phyloP scores from a whole-genome alignment of 2,329 filamentous ascomycete genomes.

The Pezizomycotina sp. region DNA sequence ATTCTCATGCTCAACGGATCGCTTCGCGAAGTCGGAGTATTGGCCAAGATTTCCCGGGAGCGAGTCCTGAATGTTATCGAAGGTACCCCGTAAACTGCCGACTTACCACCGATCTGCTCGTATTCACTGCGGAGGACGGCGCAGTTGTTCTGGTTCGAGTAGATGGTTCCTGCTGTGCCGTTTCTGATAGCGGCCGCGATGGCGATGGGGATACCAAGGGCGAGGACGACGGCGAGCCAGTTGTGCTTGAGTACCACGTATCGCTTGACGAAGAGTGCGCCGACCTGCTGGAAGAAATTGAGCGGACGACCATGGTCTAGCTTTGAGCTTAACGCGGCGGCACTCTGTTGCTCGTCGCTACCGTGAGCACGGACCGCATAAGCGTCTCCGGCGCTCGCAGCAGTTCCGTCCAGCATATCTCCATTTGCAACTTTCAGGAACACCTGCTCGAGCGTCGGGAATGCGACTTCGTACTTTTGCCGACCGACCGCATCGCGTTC shows the following conservation, averaged over 20 bases:
- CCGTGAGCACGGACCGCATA: no score
- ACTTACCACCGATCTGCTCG: conserved; percentile 27
- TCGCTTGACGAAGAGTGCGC: conserved; percentile 63
- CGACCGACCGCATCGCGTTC: conserved; percentile 41
- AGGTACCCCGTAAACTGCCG: conserved; percentile 5
- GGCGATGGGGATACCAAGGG: conserved; percentile 60
- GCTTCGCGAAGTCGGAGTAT: no score
- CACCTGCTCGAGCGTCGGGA: conserved; percentile 82
- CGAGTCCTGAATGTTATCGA: no score
- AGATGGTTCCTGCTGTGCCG: conserved; percentile 41
- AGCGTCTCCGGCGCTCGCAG: no score
- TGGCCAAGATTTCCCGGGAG: no score
- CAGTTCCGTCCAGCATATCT: conserved; percentile 11
- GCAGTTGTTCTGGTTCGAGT: conserved; percentile 48
- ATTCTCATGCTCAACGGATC: no score
- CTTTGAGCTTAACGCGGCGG: conserved; percentile 22
- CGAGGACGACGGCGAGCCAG: conserved; percentile 57
- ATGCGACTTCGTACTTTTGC: conserved; percentile 66
- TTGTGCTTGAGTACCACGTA: conserved; percentile 62
- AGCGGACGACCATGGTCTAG: conserved; percentile 55
- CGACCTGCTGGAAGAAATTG: conserved; percentile 51
- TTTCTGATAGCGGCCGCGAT: conserved; percentile 41
- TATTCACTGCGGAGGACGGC: conserved; percentile 38
- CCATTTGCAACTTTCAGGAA: conserved; percentile 57
- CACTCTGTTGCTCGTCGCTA: conserved; percentile 43